Evolutionary conservation across 2,329 filamentous ascomycete species (phyloP), one percentile per base, ranked within the genome.

Genomic region (Xenosphaeropsis pyriputrescens): DNA sequence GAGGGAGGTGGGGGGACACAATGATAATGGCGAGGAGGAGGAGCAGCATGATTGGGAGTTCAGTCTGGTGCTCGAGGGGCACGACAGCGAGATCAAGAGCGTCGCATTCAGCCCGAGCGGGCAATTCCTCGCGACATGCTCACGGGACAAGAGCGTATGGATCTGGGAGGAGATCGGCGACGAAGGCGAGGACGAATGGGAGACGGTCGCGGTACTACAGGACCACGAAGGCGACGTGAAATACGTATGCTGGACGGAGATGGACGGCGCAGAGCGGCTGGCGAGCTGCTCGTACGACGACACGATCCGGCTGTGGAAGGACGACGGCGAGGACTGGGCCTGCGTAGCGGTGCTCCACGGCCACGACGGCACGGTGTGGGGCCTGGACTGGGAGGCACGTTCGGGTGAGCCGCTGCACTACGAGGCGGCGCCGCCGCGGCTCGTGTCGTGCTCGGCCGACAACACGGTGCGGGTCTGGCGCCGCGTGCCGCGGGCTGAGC

Each of bases 141-240:
- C 77, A 38, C 72, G 91, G 35, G 91, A 98, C 57, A 96, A 96
- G 63, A 82, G 75, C 13, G 85, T 96, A 14, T 98, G 91, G 91
- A 85, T 98, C 50, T 98, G 91, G 91, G 91, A 98, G 60, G 91
- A 96, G 56, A 72, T 95, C 38, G 72, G 73, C 30, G 61, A 62
- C 7, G 79, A 83, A 47, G 82, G 79, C 13, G 88, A 93, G 39
- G 89, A 94, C 56, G 91, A 96, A 56, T 96, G 88, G 65, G 91
- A 98, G 67, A 96, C 91, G 2, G 78, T 96, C 13, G 91, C 89
- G 0, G 89, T 96, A 38, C 68, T 96, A 51, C 85, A 84, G 59
- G 91, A 96, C 60, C 91, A 98, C 56, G 82, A 88, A 34, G 88
- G 84, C 16, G 91, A 98, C 59, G 88, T 98, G 47, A 98, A 98